Evolutionary conservation across 2,329 filamentous ascomycete species (phyloP), one percentile per base, ranked within the genome.

Genomic region (Cryoendolithus antarcticus): DNA sequence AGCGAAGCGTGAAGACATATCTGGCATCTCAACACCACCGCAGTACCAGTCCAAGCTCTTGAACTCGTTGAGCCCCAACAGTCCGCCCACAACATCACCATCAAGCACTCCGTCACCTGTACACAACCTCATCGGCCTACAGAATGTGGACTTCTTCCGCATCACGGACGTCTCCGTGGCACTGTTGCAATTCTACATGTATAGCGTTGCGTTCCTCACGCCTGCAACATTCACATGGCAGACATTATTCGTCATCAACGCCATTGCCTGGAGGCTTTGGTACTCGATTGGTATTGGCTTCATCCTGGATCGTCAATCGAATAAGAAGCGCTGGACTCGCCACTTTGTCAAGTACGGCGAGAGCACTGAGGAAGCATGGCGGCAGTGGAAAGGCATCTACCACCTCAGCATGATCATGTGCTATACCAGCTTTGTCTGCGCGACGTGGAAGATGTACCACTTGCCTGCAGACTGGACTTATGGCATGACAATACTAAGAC

Each of bases 331-430:
- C 61, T 96, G 91, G 86, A 96, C 89, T 10, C 78, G 91, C 19
- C 91, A 98, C 65, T 98, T 96, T 57, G 75, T 98, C 63, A 98
- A 98, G 61, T 95, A 82, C 54, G 91, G 91, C 45, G 91, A 96
- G 59, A 86, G 75, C 44, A 80, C 80, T 3, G 80, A 82, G 44
- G 91, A 96, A 62, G 89, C 89, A 3, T 98, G 91, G 91, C 79
- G 82, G 41, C 89, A 98, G 59, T 98, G 91, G 91, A 96, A 95
- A 63, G 86, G 82, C 27, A 77, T 93, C 54, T 95, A 95, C 55
- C 86, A 98, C 58, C 70, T 96, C 49, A 93, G 85, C 62, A 88
- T 89, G 74, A 77, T 78, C 41, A 79, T 95, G 75, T 89, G 83
- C 62, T 89, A 94, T 54, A 72, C 80, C 12, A 89, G 84, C 42